Conservation (phyloP, 139 green algal genomes). For the Ettlia oleoabundans region DNA sequence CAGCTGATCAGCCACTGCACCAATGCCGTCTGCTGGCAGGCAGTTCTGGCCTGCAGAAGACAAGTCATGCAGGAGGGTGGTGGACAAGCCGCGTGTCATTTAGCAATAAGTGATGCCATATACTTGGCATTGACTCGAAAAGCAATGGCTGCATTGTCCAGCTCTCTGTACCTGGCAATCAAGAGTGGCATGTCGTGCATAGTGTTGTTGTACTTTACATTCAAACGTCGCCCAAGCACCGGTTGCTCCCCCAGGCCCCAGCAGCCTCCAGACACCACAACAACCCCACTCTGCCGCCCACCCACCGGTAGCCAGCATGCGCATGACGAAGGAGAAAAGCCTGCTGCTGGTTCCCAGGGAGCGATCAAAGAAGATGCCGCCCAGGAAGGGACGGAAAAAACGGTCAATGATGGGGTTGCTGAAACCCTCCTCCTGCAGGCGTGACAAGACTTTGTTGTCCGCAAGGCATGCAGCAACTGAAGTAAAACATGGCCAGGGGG, state of each 20-base stretch:
- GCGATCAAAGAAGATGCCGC: conserved; percentile 98
- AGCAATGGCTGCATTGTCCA: too few species aligned
- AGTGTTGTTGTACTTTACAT: too few species aligned
- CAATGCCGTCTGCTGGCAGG: conserved; percentile 92
- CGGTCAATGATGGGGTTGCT: conserved; percentile 81
- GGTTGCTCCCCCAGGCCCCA: too few species aligned
- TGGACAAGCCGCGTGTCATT: too few species aligned
- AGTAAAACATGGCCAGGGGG: too few species aligned
- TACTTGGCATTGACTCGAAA: too few species aligned
- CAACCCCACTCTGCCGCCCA: background rate
- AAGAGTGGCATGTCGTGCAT: too few species aligned
- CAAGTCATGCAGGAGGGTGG: background rate
- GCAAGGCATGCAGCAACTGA: too few species aligned
- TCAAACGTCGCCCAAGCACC: too few species aligned
- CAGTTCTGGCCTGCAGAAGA: conserved; percentile 79
- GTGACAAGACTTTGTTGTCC: too few species aligned
- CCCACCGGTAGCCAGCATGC: conserved; percentile 83
- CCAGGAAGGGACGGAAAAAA: conserved; percentile 98
- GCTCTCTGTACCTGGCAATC: too few species aligned
- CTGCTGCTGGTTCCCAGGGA: conserved; percentile 78
- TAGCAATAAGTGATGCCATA: too few species aligned
- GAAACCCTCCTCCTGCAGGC: conserved; percentile 85
- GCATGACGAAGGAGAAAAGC: conserved; percentile 96
- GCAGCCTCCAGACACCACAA: background rate
- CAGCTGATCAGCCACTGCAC: conserved; percentile 84